Percentiles rank a stretch among this genome's conserved stretches.
Conservation (phyloP, 2,329 filamentous ascomycete genomes). For the Fusarium compactum region DNA sequence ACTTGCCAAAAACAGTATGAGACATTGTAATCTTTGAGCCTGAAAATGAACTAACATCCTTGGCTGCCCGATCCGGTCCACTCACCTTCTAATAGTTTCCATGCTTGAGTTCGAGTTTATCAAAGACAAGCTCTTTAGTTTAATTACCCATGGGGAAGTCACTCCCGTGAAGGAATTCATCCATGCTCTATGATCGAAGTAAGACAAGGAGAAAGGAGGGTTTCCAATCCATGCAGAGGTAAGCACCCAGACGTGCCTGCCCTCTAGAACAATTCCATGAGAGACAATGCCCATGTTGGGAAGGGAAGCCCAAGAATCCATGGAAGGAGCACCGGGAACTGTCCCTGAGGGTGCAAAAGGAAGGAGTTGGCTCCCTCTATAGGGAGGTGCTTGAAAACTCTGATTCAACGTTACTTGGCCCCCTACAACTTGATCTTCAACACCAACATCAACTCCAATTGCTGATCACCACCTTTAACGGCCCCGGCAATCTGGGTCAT, state of each 20-base stretch:
- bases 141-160: background rate
- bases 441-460: background rate
- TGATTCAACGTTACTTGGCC: conserved; percentile 21
- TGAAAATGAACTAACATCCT: background rate
- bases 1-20: background rate
- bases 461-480: background rate
- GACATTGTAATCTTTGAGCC: background rate
- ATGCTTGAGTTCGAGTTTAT: background rate
- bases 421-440: background rate
- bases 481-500: conserved; percentile 23
- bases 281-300: background rate
- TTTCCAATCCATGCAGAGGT: background rate
- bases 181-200: background rate
- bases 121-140: background rate
- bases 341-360: background rate
- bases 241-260: background rate
- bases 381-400: conserved; percentile 16
- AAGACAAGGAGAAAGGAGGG: background rate
- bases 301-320: background rate
- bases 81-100: background rate
- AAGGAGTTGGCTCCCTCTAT: conserved; percentile 21
- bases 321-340: background rate
- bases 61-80: background rate
- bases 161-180: background rate
- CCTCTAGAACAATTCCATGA: background rate